Conservation (phyloP, 371 early-diverging fungal species). For the Rhizopus stolonifer region DNA sequence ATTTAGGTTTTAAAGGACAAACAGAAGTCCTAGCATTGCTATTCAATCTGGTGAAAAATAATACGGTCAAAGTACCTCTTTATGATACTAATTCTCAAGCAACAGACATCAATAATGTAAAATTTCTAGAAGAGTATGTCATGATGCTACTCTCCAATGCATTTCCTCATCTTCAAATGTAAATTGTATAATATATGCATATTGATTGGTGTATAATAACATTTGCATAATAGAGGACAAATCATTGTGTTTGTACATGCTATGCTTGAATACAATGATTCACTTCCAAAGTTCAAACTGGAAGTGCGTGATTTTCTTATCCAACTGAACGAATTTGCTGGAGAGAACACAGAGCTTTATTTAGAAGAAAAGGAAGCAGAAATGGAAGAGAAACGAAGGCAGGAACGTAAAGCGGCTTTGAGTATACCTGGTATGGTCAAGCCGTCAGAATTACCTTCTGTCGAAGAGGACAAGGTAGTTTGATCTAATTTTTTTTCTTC, state of each 20-base stretch:
- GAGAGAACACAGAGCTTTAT: conserved; percentile 86
- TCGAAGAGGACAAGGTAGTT: conserved; percentile 65
- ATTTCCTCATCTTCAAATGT: conserved; percentile 90
- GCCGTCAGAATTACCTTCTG: conserved; percentile 80
- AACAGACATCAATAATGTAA: conserved; percentile 68
- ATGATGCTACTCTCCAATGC: conserved; percentile 78
- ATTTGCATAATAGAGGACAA: conserved; percentile 63
- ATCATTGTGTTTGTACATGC: conserved; percentile 85
- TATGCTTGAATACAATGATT: conserved; percentile 78
- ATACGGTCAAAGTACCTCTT: conserved; percentile 80
- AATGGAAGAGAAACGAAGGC: conserved; percentile 71
- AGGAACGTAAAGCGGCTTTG: conserved; percentile 79
- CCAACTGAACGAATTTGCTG: conserved; percentile 91
- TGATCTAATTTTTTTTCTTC: conserved; percentile 7
- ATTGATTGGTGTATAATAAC: neutral
- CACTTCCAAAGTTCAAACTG: conserved; percentile 80
- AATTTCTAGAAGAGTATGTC: conserved; percentile 81
- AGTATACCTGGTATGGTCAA: conserved; percentile 96
- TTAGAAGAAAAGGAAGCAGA: conserved; percentile 92
- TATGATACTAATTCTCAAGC: conserved; percentile 72
- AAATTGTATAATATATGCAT: conserved; percentile 2
- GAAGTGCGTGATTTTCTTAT: conserved; percentile 97
- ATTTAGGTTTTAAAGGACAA: conserved; percentile 81
- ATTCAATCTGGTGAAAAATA: conserved; percentile 81
- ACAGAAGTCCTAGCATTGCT: conserved; percentile 86